These are phyloP conservation scores for Exserohilum turcica DNA, from an alignment of 2,329 filamentous ascomycete genomes.

Conservation along the genomic window DNA sequence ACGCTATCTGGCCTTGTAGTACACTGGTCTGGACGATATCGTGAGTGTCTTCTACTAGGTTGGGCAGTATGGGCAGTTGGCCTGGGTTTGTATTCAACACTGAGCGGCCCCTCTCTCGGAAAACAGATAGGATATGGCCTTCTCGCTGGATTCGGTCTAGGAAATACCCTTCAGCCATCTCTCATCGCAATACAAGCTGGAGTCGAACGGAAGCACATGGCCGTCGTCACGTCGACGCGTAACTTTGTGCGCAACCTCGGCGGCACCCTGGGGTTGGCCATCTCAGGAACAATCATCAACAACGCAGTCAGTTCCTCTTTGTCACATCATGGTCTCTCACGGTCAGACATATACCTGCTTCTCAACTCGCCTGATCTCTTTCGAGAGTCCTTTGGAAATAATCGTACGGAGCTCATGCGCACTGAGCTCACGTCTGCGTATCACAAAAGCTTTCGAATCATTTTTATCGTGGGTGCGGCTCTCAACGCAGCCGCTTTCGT, in stretches of 20 bases:
- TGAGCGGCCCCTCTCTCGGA: slow-evolving; percentile 17
- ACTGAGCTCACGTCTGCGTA: slow-evolving; percentile 19
- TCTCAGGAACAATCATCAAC: slow-evolving; percentile 47
- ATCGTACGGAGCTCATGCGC: slow-evolving; percentile 13
- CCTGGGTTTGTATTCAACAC: slow-evolving; percentile 24
- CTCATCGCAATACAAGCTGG: slow-evolving; percentile 63
- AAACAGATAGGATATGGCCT: slow-evolving; percentile 28
- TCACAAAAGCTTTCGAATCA: slow-evolving; percentile 20
- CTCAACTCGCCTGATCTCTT: slow-evolving; percentile 22
- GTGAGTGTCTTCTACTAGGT: slow-evolving; percentile 25
- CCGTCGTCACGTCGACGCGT: slow-evolving; percentile 65
- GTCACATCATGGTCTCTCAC: slow-evolving; percentile 14
- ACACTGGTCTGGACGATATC: slow-evolving; percentile 27
- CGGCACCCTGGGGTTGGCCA: slow-evolving; percentile 62
- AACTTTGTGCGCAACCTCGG: slow-evolving; percentile 68
- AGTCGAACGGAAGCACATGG: slow-evolving; percentile 59
- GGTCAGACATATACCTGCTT: slow-evolving; percentile 16
- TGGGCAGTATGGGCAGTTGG: slow-evolving; percentile 30
- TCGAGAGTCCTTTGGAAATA: slow-evolving; percentile 3
- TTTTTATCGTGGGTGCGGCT: slow-evolving; percentile 25
- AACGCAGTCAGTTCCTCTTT: slow-evolving; percentile 21
- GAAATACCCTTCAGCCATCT: slow-evolving; percentile 59
- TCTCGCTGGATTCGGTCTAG: slow-evolving; percentile 47
- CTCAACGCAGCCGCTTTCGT: slow-evolving; percentile 24
- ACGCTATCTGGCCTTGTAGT: slow-evolving; percentile 27